Percentiles rank a stretch among this genome's conserved stretches.
Conservation (phyloP, 345 rosid genomes). For the Bretschneidera sinensis region DNA sequence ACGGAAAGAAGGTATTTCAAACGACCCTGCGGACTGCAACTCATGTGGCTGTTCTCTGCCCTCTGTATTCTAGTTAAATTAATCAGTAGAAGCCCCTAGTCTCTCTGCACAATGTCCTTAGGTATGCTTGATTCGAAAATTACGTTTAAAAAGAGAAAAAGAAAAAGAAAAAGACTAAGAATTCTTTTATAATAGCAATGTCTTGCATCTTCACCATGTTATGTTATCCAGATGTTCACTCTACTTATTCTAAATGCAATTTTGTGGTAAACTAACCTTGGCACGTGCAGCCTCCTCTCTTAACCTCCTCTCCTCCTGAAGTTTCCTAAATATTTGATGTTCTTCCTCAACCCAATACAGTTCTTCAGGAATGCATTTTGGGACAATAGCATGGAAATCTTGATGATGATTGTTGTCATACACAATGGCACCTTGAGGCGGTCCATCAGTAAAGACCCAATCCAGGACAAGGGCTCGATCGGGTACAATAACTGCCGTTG, state of each 20-base stretch:
- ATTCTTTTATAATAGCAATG: background rate
- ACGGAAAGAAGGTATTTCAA: background rate
- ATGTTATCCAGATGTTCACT: background rate
- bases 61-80: background rate
- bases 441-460: constrained; percentile 96
- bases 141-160: too few species aligned
- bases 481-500: constrained; percentile 66
- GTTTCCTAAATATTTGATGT: constrained; percentile 44
- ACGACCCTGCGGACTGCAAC: constrained; percentile 5
- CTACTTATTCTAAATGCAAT: constrained; percentile 2
- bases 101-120: background rate
- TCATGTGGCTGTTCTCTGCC: background rate
- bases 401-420: constrained; percentile 68
- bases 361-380: constrained; percentile 41
- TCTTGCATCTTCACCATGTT: background rate
- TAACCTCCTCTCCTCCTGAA: constrained; percentile 63
- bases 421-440: constrained; percentile 51
- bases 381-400: constrained; percentile 80
- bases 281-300: constrained; percentile 69
- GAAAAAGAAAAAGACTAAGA: background rate
- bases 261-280: constrained; percentile 45
- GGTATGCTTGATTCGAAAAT: background rate
- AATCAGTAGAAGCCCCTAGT: background rate
- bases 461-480: constrained; percentile 62
- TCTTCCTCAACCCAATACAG: constrained; percentile 78